Percentiles rank a stretch among this genome's conserved stretches.
Conservation (phyloP, 441 rosid genomes). For the Corymbia citriodora region DNA sequence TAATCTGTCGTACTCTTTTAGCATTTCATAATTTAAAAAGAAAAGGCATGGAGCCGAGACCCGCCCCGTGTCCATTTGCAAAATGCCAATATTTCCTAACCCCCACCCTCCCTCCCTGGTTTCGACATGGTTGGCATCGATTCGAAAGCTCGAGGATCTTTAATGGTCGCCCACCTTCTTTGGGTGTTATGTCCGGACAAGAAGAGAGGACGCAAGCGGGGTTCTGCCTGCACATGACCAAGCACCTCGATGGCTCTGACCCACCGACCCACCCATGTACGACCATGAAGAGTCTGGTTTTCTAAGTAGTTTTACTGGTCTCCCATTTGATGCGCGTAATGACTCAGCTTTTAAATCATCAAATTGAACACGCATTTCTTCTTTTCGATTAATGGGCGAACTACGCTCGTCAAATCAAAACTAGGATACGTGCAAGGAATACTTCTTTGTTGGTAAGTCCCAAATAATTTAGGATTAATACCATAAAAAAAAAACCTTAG, state of each 20-base stretch:
- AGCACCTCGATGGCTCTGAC: not conserved
- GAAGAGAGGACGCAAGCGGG: not conserved
- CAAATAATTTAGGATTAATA: not conserved
- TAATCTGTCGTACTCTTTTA: accelerated
- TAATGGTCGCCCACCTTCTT: not conserved
- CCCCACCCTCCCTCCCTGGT: not conserved
- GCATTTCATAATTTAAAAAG: not conserved
- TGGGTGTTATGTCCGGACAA: not conserved
- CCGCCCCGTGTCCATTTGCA: not conserved
- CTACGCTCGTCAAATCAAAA: not conserved
- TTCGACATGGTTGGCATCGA: not conserved
- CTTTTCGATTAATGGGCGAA: not conserved
- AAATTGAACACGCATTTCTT: not conserved
- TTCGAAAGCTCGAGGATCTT: not conserved
- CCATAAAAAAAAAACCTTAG: no score
- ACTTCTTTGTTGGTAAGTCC: not conserved
- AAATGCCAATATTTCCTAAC: not conserved
- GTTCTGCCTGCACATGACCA: not conserved
- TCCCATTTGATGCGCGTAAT: not conserved
- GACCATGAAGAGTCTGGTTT: not conserved
- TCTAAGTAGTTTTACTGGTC: not conserved
- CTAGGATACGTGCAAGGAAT: not conserved
- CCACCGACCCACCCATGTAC: not conserved
- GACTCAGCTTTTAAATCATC: not conserved
- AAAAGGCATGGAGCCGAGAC: not conserved